These are phyloP conservation scores for Apostasia shenzhenica DNA, from an alignment of 106 monocot genomes.

Conservation along the genomic window DNA sequence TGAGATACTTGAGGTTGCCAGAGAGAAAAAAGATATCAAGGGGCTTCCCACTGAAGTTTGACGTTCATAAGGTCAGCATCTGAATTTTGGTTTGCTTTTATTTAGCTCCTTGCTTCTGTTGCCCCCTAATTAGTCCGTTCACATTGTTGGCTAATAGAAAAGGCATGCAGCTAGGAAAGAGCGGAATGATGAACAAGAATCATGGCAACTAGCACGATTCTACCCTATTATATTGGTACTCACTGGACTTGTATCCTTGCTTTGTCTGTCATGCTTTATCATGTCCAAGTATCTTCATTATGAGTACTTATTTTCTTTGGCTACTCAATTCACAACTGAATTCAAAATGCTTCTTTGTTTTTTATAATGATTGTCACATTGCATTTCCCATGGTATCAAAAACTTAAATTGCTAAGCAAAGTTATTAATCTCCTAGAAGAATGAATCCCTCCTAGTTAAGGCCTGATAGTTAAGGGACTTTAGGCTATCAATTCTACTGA, in stretches of 20 bases:
- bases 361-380: no score
- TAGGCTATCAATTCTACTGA: no score
- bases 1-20: conserved; percentile 61
- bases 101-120: not conserved
- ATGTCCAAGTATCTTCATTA: no score
- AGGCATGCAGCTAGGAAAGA: conserved; percentile 75
- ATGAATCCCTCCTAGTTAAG: no score
- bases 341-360: no score
- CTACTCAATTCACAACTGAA: no score
- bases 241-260: not conserved
- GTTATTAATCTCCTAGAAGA: no score
- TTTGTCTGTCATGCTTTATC: no score
- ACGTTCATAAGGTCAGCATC: conserved; percentile 52
- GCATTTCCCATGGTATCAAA: no score
- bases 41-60: conserved; percentile 87
- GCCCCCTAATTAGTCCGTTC: not conserved
- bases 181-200: conserved; percentile 50
- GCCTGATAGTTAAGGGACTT: no score
- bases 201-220: conserved; percentile 80
- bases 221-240: conserved; percentile 91
- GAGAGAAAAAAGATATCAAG: conserved; percentile 62
- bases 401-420: no score
- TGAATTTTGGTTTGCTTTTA: conserved; percentile 1
- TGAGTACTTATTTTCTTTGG: no score
- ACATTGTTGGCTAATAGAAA: conserved; percentile 45